Conservation (phyloP, 179 eudicot species). For the Sideroxylon spinosum region DNA sequence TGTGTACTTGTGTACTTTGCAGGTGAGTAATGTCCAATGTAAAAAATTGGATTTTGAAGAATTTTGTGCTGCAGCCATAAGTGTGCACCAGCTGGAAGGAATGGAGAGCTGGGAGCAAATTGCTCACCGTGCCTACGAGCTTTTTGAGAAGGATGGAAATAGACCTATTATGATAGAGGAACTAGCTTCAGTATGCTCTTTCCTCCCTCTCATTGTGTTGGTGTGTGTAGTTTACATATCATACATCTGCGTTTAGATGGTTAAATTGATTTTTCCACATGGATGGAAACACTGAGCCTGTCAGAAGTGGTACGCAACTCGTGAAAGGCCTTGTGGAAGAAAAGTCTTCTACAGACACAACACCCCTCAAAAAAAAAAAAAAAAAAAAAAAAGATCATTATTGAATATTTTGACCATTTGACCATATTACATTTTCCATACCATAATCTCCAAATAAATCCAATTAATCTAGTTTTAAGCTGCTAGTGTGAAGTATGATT, state of each 20-base stretch:
- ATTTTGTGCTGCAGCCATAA: slow-evolving; percentile 77
- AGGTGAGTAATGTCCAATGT: slow-evolving; percentile 80
- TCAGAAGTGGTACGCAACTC: not conserved
- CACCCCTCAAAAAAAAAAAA: not conserved
- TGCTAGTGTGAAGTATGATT: not conserved
- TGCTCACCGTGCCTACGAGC: slow-evolving; percentile 72
- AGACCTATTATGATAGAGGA: slow-evolving; percentile 94
- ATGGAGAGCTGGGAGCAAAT: slow-evolving; percentile 84
- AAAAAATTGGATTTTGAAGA: slow-evolving; percentile 82
- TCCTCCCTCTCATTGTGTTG: slow-evolving; percentile 13
- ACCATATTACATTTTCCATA: not conserved
- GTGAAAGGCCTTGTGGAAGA: not conserved
- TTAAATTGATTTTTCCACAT: not conserved
- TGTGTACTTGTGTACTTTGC: slow-evolving; percentile 17
- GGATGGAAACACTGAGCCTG: not conserved
- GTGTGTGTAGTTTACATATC: no score
- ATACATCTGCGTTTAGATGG: not conserved
- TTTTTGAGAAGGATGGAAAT: slow-evolving; percentile 92
- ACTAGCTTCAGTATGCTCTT: slow-evolving; percentile 73
- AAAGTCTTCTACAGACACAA: not conserved
- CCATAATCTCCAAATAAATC: not conserved
- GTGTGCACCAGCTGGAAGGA: slow-evolving; percentile 88
- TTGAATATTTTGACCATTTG: not conserved
- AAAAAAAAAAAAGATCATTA: not conserved
- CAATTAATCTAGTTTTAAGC: not conserved